Conservation (phyloP, 306 rosid genomes). For the Cucurbita argyrosperma region DNA sequence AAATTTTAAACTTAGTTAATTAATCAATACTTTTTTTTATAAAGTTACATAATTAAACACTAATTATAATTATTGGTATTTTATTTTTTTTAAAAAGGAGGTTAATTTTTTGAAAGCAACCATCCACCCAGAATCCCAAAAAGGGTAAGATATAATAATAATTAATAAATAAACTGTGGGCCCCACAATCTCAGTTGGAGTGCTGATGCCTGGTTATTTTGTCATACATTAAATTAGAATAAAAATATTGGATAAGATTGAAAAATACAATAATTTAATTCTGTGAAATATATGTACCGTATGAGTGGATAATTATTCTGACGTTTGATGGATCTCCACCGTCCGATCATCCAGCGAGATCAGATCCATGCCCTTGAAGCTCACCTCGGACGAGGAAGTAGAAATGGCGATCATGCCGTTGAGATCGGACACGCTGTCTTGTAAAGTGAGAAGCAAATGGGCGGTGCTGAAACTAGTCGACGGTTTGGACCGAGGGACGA, state of each 20-base stretch:
- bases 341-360: slow-evolving; percentile 25
- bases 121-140: neutral
- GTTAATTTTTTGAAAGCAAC: slow-evolving; percentile 16
- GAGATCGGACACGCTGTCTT: slow-evolving; percentile 82
- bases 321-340: neutral
- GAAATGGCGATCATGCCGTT: slow-evolving; percentile 63
- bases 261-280: neutral
- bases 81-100: neutral
- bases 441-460: slow-evolving; percentile 51
- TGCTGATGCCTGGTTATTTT: slow-evolving; percentile 1
- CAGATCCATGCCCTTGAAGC: slow-evolving; percentile 36
- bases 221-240: neutral
- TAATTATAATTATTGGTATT: neutral
- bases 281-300: slow-evolving; percentile 11
- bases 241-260: neutral
- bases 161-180: neutral
- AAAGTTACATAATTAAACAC: neutral
- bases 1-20: too few relatives aligned
- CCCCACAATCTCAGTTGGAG: neutral
- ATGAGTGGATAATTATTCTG: slow-evolving; percentile 4
- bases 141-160: neutral
- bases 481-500: slow-evolving; percentile 68
- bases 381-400: slow-evolving; percentile 49
- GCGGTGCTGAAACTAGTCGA: slow-evolving; percentile 55
- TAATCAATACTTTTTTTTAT: too few relatives aligned